Evolutionary conservation across 139 green algal genomes (phyloP).

Genomic region (Bryopsis sp.): DNA sequence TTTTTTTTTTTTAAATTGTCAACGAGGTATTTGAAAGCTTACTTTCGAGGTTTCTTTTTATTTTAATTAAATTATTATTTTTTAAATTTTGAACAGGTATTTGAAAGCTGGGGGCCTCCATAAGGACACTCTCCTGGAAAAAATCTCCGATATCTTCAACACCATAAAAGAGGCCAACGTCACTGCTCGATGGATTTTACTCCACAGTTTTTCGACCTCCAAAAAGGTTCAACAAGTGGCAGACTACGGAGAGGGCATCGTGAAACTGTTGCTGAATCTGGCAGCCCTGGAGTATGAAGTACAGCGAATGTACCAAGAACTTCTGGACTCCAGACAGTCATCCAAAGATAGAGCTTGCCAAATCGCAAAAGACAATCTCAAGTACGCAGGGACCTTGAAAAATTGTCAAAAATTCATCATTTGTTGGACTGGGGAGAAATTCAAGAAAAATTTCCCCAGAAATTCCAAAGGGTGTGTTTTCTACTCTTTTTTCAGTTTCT

Average conservation of each 20-base stretch:
- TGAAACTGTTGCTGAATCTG: neutral
- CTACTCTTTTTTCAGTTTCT: neutral
- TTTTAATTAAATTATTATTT: too few relatives aligned
- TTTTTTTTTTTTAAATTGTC: too few relatives aligned
- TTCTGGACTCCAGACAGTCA: constrained; percentile 1
- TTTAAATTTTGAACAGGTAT: constrained; percentile 1
- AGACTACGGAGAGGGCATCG: neutral
- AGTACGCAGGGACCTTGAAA: neutral
- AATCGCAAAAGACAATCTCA: constrained; percentile 13
- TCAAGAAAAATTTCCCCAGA: constrained; percentile 1
- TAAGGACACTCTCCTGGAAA: neutral
- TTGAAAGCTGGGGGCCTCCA: neutral
- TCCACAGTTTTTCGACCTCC: constrained; percentile 1
- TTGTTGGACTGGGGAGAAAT: neutral
- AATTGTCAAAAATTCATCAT: constrained; percentile 5
- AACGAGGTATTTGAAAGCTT: too few relatives aligned
- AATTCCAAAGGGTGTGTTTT: neutral
- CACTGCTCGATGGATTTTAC: constrained; percentile 6
- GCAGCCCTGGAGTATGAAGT: constrained; percentile 3
- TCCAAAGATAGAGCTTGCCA: neutral
- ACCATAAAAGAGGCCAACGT: constrained; percentile 5
- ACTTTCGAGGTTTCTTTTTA: too few relatives aligned
- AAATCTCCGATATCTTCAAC: constrained; percentile 15
- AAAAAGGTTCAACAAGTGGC: neutral
- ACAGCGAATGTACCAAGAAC: neutral